These are phyloP conservation scores for Cardamine resedifolia DNA, from an alignment of 345 rosid genomes.

Conservation along the genomic window DNA sequence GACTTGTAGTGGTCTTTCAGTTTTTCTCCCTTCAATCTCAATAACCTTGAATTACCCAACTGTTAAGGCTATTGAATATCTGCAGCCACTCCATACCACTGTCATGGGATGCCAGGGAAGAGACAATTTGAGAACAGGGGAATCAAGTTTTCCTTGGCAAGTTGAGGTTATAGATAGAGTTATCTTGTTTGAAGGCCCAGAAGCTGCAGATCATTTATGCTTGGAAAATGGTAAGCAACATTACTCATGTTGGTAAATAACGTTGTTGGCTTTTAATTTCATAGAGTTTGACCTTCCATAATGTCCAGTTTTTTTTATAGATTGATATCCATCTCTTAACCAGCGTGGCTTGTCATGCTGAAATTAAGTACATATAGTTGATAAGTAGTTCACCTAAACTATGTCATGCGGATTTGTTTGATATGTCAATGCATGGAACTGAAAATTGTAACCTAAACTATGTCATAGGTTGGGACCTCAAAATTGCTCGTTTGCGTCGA, in stretches of 20 bases:
- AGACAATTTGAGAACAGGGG: constrained; percentile 36
- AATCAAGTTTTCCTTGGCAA: constrained; percentile 61
- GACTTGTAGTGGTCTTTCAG: constrained; percentile 75
- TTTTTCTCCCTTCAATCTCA: constrained; percentile 81
- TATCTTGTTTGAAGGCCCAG: constrained; percentile 83
- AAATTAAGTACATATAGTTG: constrained; percentile 5
- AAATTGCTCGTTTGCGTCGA: constrained; percentile 72
- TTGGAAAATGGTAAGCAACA: constrained; percentile 76
- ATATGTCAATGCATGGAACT: constrained; percentile 7
- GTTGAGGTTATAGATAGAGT: constrained; percentile 85
- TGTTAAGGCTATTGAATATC: constrained; percentile 56
- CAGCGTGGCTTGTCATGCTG: constrained; percentile 16
- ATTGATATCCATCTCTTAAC: constrained; percentile 12
- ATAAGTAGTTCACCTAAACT: constrained; percentile 15
- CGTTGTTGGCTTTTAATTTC: constrained; percentile 15
- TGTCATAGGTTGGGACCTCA: constrained; percentile 83
- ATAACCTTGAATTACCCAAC: constrained; percentile 55
- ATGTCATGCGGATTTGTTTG: constrained; percentile 14
- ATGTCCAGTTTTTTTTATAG: constrained; percentile 4
- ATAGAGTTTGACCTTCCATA: constrained; percentile 1
- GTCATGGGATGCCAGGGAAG: constrained; percentile 34
- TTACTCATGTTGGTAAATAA: constrained; percentile 10
- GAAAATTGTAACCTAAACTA: not conserved
- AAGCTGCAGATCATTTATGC: constrained; percentile 79
- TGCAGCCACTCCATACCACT: constrained; percentile 40